Conservation (phyloP, 331 rosid species). For the Pyracantha coccinea region DNA sequence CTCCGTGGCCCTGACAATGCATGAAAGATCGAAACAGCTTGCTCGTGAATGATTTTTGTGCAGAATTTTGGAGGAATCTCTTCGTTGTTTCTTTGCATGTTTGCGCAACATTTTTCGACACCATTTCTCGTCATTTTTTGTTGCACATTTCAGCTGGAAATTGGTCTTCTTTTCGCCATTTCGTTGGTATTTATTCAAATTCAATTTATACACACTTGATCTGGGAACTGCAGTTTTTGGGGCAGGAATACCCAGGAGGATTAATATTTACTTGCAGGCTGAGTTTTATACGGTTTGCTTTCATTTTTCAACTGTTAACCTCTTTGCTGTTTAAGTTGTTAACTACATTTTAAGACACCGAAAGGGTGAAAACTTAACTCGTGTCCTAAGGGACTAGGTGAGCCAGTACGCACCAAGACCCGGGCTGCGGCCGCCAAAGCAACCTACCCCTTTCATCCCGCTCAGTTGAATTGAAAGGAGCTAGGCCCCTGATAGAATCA, state of each 20-base stretch:
- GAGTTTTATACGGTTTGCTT: not conserved
- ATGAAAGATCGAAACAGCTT: slow-evolving; percentile 3
- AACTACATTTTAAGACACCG: not conserved
- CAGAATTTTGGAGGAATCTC: not conserved
- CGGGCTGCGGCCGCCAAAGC: too few relatives aligned
- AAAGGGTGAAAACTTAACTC: too few relatives aligned
- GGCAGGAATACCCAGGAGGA: not conserved
- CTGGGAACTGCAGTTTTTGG: not conserved
- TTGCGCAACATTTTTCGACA: not conserved
- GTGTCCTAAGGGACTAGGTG: too few relatives aligned
- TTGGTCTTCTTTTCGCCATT: not conserved
- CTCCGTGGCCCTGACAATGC: slow-evolving; percentile 72
- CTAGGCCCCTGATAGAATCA: too few relatives aligned
- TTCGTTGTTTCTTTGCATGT: not conserved
- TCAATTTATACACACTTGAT: not conserved
- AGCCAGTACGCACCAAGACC: too few relatives aligned
- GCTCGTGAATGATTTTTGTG: not conserved
- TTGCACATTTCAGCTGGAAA: not conserved
- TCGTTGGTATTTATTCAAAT: not conserved
- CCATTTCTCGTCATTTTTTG: not conserved
- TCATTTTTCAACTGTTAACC: not conserved
- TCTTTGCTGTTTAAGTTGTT: not conserved
- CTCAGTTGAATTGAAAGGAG: too few relatives aligned
- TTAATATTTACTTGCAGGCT: not conserved
- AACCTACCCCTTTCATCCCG: too few relatives aligned